phyloP scores from a whole-genome alignment of 2,329 filamentous ascomycete species.

The Zarea fungicola region DNA sequence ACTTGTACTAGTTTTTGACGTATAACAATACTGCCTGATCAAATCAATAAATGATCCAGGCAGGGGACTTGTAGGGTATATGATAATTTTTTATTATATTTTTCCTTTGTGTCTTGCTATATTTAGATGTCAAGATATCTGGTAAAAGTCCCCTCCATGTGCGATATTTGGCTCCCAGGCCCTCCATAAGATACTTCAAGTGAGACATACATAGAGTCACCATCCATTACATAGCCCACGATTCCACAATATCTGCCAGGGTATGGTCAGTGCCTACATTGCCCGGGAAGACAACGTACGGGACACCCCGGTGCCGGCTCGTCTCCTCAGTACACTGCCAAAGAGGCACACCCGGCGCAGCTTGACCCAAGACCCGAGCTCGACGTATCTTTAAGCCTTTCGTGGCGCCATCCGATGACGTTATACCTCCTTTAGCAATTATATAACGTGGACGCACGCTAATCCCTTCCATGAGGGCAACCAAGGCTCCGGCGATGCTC shows the following conservation, averaged over 20 bases:
- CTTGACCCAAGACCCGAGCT: conserved; percentile 50
- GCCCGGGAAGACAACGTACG: conserved; percentile 54
- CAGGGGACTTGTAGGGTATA: no score
- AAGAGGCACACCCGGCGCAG: conserved; percentile 50
- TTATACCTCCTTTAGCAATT: conserved; percentile 57
- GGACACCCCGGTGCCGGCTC: conserved; percentile 43
- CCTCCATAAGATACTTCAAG: background rate
- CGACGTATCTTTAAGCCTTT: conserved; percentile 48
- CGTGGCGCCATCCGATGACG: conserved; percentile 52
- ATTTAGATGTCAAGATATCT: no score
- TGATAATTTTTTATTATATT: no score
- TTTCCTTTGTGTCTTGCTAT: no score
- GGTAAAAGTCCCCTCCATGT: no score
- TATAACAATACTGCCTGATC: no score
- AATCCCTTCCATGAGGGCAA: conserved; percentile 39
- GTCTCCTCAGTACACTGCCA: conserved; percentile 51
- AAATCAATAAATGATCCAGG: no score
- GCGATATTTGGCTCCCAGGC: no score
- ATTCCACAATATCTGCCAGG: conserved; percentile 37
- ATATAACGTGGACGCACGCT: conserved; percentile 47
- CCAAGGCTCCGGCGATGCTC: conserved; percentile 43
- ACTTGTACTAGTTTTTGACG: no score
- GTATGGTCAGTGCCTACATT: conserved; percentile 50
- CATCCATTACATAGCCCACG: conserved; percentile 14
- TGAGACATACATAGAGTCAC: background rate